Evolutionary conservation across 352 stramenopile species (phyloP).

Genomic region (Phytophthora macrochlamydospora): DNA sequence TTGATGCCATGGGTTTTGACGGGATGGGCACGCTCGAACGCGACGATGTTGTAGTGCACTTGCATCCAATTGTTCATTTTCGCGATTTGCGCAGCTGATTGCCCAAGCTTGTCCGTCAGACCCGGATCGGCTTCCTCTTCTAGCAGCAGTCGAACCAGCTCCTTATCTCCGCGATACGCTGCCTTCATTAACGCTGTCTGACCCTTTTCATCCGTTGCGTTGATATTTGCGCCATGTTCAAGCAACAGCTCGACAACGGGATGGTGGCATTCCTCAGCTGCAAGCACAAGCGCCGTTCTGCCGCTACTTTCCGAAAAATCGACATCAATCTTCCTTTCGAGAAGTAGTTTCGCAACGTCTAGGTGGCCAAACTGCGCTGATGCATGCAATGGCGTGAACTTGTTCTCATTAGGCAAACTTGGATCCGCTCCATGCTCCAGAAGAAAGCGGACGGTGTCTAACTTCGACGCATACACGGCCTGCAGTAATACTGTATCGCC

Average conservation of each 20-base stretch:
- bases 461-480: not conserved
- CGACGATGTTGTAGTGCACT: conserved; percentile 2
- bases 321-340: conserved; percentile 4
- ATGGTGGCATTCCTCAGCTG: not conserved
- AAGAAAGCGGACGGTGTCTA: not conserved
- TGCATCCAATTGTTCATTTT: conserved; percentile 1
- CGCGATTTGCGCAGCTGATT: conserved; percentile 1
- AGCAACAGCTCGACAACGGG: not conserved
- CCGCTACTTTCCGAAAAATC: not conserved
- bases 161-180: conserved; percentile 1
- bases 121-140: conserved; percentile 6
- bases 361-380: not conserved
- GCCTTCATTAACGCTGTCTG: conserved; percentile 12
- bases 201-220: not conserved
- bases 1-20: no score
- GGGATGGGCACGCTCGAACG: not conserved
- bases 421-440: not conserved
- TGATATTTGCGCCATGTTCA: not conserved
- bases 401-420: not conserved
- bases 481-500: not conserved
- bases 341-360: not conserved
- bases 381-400: not conserved
- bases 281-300: not conserved
- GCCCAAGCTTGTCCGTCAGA: conserved; percentile 1
- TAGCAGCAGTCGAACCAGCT: conserved; percentile 8